Evolutionary conservation across 2,329 filamentous ascomycete species (phyloP), one percentile per base, ranked within the genome.

Genomic region (Raffaelea arxii): DNA sequence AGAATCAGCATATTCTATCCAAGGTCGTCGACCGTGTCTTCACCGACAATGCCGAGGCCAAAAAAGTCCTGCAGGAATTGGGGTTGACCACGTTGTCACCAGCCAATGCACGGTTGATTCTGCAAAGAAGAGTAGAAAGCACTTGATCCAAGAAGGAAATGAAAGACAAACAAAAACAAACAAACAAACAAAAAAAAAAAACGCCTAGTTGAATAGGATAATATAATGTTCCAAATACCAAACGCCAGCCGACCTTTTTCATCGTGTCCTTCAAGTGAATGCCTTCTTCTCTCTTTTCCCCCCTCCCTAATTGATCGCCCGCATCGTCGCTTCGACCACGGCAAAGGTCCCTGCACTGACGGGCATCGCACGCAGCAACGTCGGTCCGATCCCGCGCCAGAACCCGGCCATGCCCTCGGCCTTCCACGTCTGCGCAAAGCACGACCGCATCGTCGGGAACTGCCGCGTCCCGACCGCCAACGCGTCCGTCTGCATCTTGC

Each of bases 401-500:
- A 98, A 97, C 1, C 90, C 92, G 37, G 78, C 69, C 56, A 80
- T 59, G 1, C 92, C 92, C 66, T 94, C 89, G 6, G 68, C 72
- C 50, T 75, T 75, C 71, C 77, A 94, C 2, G 84, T 94, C 72
- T 94, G 80, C 49, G 72, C 76, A 65, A 97, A 94, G 69, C 87
- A 94, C 66, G 94, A 86, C 44, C 83, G 77, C 91, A 96, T 96
- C 47, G 72, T 82, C 62, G 70, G 78, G 68, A 85, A 98, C 61
- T 75, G 75, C 70, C 82, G 80, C 27, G 50, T 41, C 52, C 76
- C 68, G 42, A 63, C 51, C 4, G 86, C 88, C 61, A 96, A 92
- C 0, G 86, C 90, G 67, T 98, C 92, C 49, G 84, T 95, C 77
- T 98, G 92, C 91, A 97, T 96, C 78, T 95, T 97, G 68, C 88